Base-by-base conservation (phyloP, 306 rosid genomes). In the Lathyrus oleraceus region DNA sequence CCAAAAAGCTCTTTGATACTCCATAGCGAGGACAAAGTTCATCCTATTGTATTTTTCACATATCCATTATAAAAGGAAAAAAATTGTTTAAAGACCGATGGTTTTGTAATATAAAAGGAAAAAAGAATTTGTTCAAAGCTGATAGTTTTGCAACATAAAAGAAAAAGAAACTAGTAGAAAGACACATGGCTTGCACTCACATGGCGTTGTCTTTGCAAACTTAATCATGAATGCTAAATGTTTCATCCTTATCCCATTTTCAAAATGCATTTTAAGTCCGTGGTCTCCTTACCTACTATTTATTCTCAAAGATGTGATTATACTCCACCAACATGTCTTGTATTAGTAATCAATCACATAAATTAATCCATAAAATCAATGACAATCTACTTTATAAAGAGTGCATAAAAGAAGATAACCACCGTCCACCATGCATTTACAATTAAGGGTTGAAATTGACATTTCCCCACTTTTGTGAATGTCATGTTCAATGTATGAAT, bases 311-410 rank as follows among this genome's bases (percentile, higher is more conserved):
- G 32, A 12, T 10, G 59, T 25, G 28, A 61, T 67, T 77, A 32
- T 64, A 47, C 67, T 65, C 81, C 81, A 48, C 70, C 70, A 11
- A 19, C 35, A 27, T 51, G 1, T 35, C 19, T 61, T 76, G 42
- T 14, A 52, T 76, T 72, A 14, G 15, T 76, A 25, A 36, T 49
- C 45, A 44, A 51, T 51, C 14, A 4, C n/a, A 35, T 54, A 62
- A 16, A 67, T 52, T 76, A 81, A 53, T 47, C 66, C 27, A 63
- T 15, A 30, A 79, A 73, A 70, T 80, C 71, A 69, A 76, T 65
- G 49, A 47, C 10, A 43, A 76, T 83, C 76, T 70, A 15, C 79
- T 27, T 76, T 35, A 42, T 54, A 42, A 58, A 35, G 44, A 11
- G 49, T 5, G 28, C 61, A 20, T 40, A 27, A 45, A 71, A 20